Evolutionary conservation across 2,329 filamentous ascomycete genomes (phyloP), one percentile per base, ranked within the genome.

Genomic region (Clathrospora elynae): DNA sequence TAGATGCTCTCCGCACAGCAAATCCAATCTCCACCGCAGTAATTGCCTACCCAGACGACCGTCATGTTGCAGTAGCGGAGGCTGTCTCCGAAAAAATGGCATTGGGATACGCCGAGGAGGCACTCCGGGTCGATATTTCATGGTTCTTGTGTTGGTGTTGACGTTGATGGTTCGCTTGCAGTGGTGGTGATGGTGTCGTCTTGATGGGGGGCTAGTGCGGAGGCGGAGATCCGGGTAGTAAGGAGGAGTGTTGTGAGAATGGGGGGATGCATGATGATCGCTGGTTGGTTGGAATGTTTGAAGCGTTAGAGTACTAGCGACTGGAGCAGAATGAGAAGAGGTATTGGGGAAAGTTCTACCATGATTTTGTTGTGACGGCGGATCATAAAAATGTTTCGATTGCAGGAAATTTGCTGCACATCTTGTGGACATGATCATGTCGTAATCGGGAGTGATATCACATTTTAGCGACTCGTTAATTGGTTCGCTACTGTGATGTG

Each of bases 1-100:
- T 16, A 35, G n/a, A n/a, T n/a, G n/a, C 22, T 25, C 23, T 25
- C 23, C 22, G 32, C 32, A 24, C 32, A 35, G 32, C 32, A 35
- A n/a, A 35, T 35, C 20, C 20, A 35, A 24, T 35, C 20, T 14
- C 20, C 20, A 24, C 20, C 13, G 17, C 20, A 35, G n/a, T 35
- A 35, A 13, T 35, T 35, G 6, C 19, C 19, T 9, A 35, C 20
- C 32, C 20, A 35, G 13, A 17, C 16, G n/a, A 19, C 20, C 11
- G 20, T 35, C 16, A 11, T 14, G 17, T 35, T 24, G 32, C 32
- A 35, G 33, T 25, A 25, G 7, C 22, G 14, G 33, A 35, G 18
- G 11, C 33, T 20, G 22, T 35, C 33, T 14, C 33, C 14, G 22
- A 35, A 35, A 18, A 17, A 16, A 23, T 18, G 14, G 20, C 13